Percentiles rank a stretch among this genome's conserved stretches.
phyloP scores from a whole-genome alignment of 352 stramenopile genomes.

The Pythium rishiriense region DNA sequence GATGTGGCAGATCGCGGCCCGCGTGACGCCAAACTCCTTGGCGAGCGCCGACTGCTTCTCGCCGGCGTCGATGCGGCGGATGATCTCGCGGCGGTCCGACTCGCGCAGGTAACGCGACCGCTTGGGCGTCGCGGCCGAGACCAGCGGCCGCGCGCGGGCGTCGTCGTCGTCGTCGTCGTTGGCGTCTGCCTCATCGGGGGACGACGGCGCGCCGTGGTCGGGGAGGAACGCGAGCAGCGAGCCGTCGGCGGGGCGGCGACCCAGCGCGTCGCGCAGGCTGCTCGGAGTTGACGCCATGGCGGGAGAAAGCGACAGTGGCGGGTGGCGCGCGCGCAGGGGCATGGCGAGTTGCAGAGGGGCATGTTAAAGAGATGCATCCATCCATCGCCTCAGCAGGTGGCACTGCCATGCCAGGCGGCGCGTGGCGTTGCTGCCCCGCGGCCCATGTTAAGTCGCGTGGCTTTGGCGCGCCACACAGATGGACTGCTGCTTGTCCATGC shows the following conservation, averaged over 20 bases:
- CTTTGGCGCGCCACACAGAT: slow-evolving; percentile 11
- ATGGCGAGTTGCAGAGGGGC: background rate
- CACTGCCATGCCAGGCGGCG: background rate
- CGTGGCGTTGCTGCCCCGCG: background rate
- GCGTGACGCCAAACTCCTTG: slow-evolving; percentile 38
- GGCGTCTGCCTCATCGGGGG: background rate
- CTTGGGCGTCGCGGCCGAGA: slow-evolving; percentile 10
- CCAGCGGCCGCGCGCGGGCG: background rate
- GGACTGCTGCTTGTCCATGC: slow-evolving; percentile 2
- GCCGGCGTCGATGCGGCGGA: slow-evolving; percentile 34
- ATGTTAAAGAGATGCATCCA: background rate
- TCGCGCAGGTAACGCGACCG: slow-evolving; percentile 31
- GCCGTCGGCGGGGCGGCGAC: background rate
- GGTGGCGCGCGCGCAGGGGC: slow-evolving; percentile 3
- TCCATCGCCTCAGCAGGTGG: background rate
- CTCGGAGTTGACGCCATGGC: background rate
- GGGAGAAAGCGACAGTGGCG: background rate
- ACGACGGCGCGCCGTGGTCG: background rate
- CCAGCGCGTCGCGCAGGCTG: background rate
- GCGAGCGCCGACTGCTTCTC: slow-evolving; percentile 44
- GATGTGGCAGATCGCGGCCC: slow-evolving; percentile 42
- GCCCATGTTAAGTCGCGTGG: slow-evolving; percentile 24
- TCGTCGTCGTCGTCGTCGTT: background rate
- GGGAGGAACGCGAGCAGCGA: slow-evolving; percentile 14
- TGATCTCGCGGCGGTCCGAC: slow-evolving; percentile 32